Base-by-base conservation (phyloP, 1,284 basidiomycete genomes). In the Ustilago xerochloae region DNA sequence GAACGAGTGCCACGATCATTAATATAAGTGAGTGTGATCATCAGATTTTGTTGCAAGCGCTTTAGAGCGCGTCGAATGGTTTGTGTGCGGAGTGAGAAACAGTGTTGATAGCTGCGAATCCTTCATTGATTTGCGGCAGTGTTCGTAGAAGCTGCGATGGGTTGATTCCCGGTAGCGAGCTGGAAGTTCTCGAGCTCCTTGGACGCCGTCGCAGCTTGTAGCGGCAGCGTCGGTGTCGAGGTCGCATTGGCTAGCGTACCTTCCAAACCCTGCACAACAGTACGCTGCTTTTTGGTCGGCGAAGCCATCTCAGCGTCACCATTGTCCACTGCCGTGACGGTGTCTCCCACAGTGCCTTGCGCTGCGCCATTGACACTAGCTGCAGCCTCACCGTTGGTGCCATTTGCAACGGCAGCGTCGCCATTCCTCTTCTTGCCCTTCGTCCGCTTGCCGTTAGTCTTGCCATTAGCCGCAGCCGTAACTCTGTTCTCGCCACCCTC, bases 381-480 rank as follows among this genome's bases (percentile, higher is more conserved):
- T 6, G 36, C n/a, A 36, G 20, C 29, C 28, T 4, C 35, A n/a
- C 32, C 55, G 24, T 30, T 47, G 9, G 57, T 50, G 15, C 48
- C 39, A 18, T 50, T 35, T 10, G 30, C 33, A n/a, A n/a, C n/a
- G 2, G 57, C 38, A 39, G 35, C 60, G 12, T 36, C 43, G 13
- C 63, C 58, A 16, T 54, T 71, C 65, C 64, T 75, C 58, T 67
- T 65, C 89, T 93, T 93, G 69, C 87, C 85, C 84, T 93, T 93
- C 65, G 88, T 85, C n/a, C 89, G 87, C 89, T 93, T 93, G 70
- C 87, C 85, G 89, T 88, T 84, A 92, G 92, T 70, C 87, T 87
- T 16, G 89, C 88, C 71, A 90, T 91, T 41, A 90, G 90, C 85
- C 91, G 91, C 69, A 2, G 70, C 63, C 2, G 69, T 52, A 50